Base-by-base conservation (phyloP, 208 protist genomes). In the Entamoeba moshkovskii region DNA sequence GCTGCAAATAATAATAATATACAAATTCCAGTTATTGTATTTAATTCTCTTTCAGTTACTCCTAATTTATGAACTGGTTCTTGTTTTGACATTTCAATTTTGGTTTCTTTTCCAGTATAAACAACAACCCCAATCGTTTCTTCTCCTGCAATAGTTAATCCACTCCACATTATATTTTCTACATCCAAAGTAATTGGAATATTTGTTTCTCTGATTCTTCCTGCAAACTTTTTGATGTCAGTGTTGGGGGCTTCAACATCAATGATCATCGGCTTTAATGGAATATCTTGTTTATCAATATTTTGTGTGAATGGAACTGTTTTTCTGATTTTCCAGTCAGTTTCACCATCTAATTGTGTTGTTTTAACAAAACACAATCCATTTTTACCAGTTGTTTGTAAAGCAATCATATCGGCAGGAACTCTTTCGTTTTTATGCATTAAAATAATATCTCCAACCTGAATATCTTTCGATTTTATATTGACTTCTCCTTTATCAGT, bases 111-210 rank as follows among this genome's bases (percentile, higher is more conserved):
- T 46, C 98, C 98, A 29, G 98, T 99, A 95, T 99, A 98, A 18
- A 99, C 95, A 29, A 98, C 97, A 5, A 96, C 94, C 0, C 93
- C 97, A 44, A 96, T 93, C 15, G 94, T 95, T 15, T 94, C 96
- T 46, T 98, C 98, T 13, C 96, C 97, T 18, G 98, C 98, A 46
- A 99, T 95, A 16, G 99, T 98, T 91, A 98, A 99, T 73, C 97
- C 98, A 1, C 97, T 95, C 99, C 99, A 99, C 22, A 99, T 94
- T n/a, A 97, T 99, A 95, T 99, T 99, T 47, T 99, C 98, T 1
- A 98, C 93, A 52, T 52, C 95, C 4, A 98, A 93, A 29, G 94
- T 46, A 93, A 97, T 93, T 3, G 91, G 91, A 25, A 38, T 16
- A 44, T 22, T 25, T 8, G 15, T 52, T 8, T 93, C 52, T 73